Evolutionary conservation across 352 stramenopile genomes (phyloP).

Genomic region (Elongisporangium prolatum): DNA sequence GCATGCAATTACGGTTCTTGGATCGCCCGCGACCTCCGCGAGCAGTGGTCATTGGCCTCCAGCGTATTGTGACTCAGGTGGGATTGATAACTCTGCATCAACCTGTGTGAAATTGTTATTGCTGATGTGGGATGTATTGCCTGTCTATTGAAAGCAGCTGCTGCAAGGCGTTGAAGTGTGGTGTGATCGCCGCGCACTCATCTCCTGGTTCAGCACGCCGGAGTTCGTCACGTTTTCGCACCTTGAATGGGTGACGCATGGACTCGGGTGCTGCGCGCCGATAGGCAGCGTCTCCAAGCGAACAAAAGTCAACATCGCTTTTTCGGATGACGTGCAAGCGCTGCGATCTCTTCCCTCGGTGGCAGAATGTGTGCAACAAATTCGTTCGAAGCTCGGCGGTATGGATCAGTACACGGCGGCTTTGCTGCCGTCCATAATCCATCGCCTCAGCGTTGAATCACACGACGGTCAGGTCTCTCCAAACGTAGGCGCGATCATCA

Average conservation of each 20-base stretch:
- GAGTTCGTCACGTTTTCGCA: constrained; percentile 26
- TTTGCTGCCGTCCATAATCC: constrained; percentile 35
- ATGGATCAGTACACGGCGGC: constrained; percentile 25
- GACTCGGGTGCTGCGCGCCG: constrained; percentile 32
- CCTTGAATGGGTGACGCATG: constrained; percentile 16
- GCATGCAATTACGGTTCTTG: constrained; percentile 31
- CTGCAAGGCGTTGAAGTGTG: constrained; percentile 42
- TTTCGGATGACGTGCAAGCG: constrained; percentile 10
- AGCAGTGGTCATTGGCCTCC: constrained; percentile 28
- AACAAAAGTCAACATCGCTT: constrained; percentile 26
- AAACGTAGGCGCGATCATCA: constrained; percentile 59
- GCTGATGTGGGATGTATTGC: background rate
- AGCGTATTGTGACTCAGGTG: constrained; percentile 24
- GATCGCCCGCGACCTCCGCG: constrained; percentile 25
- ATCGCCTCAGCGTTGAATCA: constrained; percentile 13
- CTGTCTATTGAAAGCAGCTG: constrained; percentile 9
- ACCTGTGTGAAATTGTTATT: background rate
- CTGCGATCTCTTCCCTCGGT: constrained; percentile 1
- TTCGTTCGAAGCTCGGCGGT: constrained; percentile 34
- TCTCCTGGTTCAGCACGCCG: constrained; percentile 45
- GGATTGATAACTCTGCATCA: background rate
- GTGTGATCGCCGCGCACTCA: constrained; percentile 16
- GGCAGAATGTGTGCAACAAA: constrained; percentile 20
- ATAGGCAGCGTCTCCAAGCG: constrained; percentile 18
- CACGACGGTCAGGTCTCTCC: constrained; percentile 7